These are phyloP conservation scores for Chamaecyparis obtusa DNA, from an alignment of 75 land plant genomes.

Conservation along the genomic window DNA sequence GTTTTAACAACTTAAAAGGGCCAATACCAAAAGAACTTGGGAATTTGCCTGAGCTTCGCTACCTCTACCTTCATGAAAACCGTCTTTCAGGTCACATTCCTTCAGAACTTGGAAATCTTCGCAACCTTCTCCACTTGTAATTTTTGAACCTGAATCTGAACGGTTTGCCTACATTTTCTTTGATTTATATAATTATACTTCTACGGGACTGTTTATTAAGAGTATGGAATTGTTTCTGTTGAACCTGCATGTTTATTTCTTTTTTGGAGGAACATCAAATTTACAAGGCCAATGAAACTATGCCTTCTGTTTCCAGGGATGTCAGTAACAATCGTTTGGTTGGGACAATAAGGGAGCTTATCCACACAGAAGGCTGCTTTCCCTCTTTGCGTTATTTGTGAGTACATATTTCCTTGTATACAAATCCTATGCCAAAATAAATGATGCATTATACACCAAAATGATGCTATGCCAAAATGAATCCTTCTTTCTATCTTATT, in stretches of 20 bases:
- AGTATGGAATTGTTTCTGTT: neutral
- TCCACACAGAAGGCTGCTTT: constrained; percentile 26
- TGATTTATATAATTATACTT: neutral
- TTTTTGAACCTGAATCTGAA: neutral
- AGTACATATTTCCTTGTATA: constrained; percentile 9
- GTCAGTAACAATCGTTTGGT: constrained; percentile 30
- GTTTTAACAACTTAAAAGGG: constrained; percentile 32
- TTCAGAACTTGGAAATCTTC: constrained; percentile 24
- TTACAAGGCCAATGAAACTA: neutral
- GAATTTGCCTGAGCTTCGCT: constrained; percentile 22
- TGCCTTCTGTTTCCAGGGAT: constrained; percentile 21
- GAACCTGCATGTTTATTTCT: neutral
- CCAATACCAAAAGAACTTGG: constrained; percentile 31
- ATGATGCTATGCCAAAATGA: neutral
- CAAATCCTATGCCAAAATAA: neutral
- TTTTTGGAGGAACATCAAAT: neutral
- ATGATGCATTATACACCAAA: neutral
- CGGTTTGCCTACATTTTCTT: neutral
- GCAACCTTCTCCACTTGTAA: constrained; percentile 32
- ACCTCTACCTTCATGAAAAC: constrained; percentile 33
- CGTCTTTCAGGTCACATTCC: constrained; percentile 29
- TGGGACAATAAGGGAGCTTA: constrained; percentile 31
- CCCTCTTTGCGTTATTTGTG: constrained; percentile 27
- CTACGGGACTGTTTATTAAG: neutral
- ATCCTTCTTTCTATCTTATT: too few relatives aligned